Percentiles rank a stretch among this genome's conserved stretches.
Evolutionary conservation across 192 early-diverging fungal genomes (phyloP).

Genomic region (Geranomyces variabilis): DNA sequence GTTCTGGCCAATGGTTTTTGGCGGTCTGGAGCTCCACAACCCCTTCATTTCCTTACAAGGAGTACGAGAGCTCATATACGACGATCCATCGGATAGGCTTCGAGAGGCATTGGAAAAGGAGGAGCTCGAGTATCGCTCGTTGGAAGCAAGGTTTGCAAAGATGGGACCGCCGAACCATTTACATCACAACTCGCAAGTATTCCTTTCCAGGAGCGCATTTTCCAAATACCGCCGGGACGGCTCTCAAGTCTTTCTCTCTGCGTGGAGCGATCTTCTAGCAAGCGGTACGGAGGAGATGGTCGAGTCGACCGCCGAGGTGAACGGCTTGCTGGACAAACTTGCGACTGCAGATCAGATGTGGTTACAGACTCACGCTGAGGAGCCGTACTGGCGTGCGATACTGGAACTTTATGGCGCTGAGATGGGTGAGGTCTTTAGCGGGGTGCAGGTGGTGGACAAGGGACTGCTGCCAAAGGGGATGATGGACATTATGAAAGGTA

Average conservation of each 20-base stretch:
- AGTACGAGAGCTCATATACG: slow-evolving; percentile 5
- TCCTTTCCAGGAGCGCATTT: background rate
- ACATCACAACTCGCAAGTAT: too few species aligned
- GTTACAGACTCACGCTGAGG: too few species aligned
- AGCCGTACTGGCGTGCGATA: background rate
- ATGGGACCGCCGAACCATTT: background rate
- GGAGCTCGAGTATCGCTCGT: background rate
- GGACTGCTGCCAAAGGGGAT: slow-evolving; percentile 1
- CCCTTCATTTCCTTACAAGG: background rate
- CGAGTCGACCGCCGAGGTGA: too few species aligned
- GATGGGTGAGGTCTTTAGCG: background rate
- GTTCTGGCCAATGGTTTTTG: background rate
- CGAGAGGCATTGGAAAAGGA: slow-evolving; percentile 6
- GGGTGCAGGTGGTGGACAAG: slow-evolving; percentile 4
- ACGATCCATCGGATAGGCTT: background rate
- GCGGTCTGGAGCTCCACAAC: background rate
- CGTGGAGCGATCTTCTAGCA: too few species aligned
- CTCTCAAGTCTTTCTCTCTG: background rate
- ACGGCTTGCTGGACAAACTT: background rate
- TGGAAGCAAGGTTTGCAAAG: background rate
- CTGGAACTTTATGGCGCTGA: background rate
- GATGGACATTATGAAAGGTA: slow-evolving; percentile 6
- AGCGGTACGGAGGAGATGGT: too few species aligned
- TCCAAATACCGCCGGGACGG: background rate
- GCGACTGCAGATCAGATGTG: background rate